Evolutionary conservation across 805 yeast species (phyloP).

Genomic region (Dipodascus geniculatus): DNA sequence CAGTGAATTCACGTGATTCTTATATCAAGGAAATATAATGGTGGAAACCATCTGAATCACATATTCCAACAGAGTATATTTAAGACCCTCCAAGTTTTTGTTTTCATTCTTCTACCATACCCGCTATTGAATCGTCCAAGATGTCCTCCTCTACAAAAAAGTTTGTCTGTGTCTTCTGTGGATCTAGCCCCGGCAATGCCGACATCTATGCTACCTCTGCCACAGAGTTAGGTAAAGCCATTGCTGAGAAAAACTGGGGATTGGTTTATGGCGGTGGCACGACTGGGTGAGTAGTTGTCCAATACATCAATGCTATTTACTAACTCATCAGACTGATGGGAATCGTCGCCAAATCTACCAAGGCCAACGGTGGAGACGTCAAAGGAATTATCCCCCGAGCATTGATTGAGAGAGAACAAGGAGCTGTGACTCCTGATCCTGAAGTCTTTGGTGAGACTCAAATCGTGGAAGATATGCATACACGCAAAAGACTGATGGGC

Average conservation of each 20-base stretch:
- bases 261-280: slow-evolving; percentile 87
- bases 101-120: too few relatives aligned
- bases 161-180: slow-evolving; percentile 75
- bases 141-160: slow-evolving; percentile 14
- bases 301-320: background rate
- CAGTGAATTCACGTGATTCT: too few relatives aligned
- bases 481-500: slow-evolving; percentile 79
- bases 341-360: slow-evolving; percentile 14
- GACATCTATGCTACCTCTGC: slow-evolving; percentile 42
- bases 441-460: slow-evolving; percentile 64
- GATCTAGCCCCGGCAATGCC: slow-evolving; percentile 62
- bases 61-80: too few relatives aligned
- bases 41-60: too few relatives aligned
- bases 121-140: background rate
- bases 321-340: slow-evolving; percentile 15
- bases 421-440: slow-evolving; percentile 37
- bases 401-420: slow-evolving; percentile 58
- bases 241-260: slow-evolving; percentile 55
- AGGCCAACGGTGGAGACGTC: slow-evolving; percentile 31
- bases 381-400: slow-evolving; percentile 86
- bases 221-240: slow-evolving; percentile 41
- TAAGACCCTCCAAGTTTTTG: too few relatives aligned
- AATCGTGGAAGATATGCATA: slow-evolving; percentile 80
- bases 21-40: too few relatives aligned
- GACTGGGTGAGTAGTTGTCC: slow-evolving; percentile 22